These are phyloP conservation scores for Talaromyces thailandensis DNA, from an alignment of 495 filamentous ascomycete species.

Conservation along the genomic window DNA sequence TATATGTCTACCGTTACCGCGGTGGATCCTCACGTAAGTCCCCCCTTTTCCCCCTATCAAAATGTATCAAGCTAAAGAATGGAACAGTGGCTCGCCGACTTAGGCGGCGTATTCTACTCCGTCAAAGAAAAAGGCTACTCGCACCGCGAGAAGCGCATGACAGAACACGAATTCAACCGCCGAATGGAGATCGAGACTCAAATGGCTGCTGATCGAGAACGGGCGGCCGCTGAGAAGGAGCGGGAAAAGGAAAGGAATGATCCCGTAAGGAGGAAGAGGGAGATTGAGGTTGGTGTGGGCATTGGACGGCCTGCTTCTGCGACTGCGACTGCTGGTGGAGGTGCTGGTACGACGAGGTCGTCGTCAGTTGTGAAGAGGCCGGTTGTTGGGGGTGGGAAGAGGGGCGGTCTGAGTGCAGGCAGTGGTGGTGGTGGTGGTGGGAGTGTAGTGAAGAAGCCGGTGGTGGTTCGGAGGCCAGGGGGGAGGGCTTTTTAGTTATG, in stretches of 20 bases:
- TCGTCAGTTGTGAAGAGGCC: slow-evolving; percentile 29
- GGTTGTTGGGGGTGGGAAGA: slow-evolving; percentile 25
- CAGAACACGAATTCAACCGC: slow-evolving; percentile 87
- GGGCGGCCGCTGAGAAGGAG: slow-evolving; percentile 48
- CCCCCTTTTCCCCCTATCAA: not conserved
- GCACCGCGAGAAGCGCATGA: slow-evolving; percentile 77
- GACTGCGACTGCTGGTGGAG: slow-evolving; percentile 1
- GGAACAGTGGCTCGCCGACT: slow-evolving; percentile 79
- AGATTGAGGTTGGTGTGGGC: slow-evolving; percentile 29
- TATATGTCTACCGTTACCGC: slow-evolving; percentile 98
- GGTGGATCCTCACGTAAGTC: slow-evolving; percentile 76
- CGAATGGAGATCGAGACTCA: slow-evolving; percentile 94
- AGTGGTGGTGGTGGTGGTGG: slow-evolving; percentile 30
- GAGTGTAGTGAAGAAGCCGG: slow-evolving; percentile 54
- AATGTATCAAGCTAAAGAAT: slow-evolving; percentile 6
- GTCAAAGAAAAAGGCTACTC: slow-evolving; percentile 98
- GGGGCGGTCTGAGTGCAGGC: slow-evolving; percentile 32
- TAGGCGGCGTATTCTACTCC: slow-evolving; percentile 97
- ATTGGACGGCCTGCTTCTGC: slow-evolving; percentile 1
- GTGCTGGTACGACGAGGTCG: not conserved
- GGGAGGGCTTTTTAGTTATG: slow-evolving; percentile 15
- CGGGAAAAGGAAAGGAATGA: slow-evolving; percentile 33
- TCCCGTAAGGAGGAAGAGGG: slow-evolving; percentile 22
- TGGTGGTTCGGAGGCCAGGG: slow-evolving; percentile 42
- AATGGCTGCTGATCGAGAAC: slow-evolving; percentile 81